Conservation (phyloP, 208 protist species). For the Leishmania guyanensis region DNA sequence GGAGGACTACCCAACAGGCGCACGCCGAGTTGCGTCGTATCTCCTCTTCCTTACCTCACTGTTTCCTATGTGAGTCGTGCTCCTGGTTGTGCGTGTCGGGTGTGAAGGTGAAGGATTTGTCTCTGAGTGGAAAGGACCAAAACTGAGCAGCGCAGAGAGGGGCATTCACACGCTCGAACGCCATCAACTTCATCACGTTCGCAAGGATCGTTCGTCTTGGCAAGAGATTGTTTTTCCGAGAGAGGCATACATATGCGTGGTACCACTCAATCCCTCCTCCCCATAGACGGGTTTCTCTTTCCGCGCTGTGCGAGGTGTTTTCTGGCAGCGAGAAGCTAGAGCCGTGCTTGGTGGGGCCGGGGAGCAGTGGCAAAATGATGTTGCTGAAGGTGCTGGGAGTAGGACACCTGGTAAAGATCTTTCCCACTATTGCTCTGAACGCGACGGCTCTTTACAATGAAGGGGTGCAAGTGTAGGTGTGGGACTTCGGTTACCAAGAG, state of each 20-base stretch:
- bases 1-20: neutral
- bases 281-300: constrained; percentile 58
- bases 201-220: no score
- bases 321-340: constrained; percentile 66
- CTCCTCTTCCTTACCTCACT: neutral
- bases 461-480: constrained; percentile 82
- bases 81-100: neutral
- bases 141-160: neutral
- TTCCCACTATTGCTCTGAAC: constrained; percentile 83
- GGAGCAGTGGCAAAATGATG: constrained; percentile 84
- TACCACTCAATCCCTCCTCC: neutral
- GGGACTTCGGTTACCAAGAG: constrained; percentile 80
- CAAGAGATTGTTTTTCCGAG: neutral
- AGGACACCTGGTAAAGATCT: constrained; percentile 67
- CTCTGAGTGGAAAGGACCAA: neutral
- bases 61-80: neutral
- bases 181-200: neutral
- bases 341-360: constrained; percentile 76
- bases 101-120: neutral
- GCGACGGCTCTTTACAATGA: constrained; percentile 79
- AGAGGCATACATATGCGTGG: neutral
- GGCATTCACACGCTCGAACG: no score
- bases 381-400: constrained; percentile 79
- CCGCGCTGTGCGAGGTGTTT: constrained; percentile 59
- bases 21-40: neutral